Evolutionary conservation across 2,329 filamentous ascomycete species (phyloP).

Genomic region (Phialophora tarda): DNA sequence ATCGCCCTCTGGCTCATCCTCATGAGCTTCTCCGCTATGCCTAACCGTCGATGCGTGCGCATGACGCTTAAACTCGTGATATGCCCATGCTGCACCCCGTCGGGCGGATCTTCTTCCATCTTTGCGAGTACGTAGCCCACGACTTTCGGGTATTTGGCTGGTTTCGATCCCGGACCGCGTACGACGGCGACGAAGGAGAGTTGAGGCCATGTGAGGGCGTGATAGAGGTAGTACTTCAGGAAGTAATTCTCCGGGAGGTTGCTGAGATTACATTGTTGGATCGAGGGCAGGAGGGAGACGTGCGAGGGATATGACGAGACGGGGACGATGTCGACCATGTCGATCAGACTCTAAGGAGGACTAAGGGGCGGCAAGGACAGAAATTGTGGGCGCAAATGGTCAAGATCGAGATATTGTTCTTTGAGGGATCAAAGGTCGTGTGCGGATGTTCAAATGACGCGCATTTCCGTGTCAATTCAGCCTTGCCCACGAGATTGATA

Average conservation of each 20-base stretch:
- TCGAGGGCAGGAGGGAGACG: constrained; percentile 82
- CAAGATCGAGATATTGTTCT: not conserved
- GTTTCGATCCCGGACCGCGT: constrained; percentile 71
- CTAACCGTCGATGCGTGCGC: constrained; percentile 88
- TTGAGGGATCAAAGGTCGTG: not conserved
- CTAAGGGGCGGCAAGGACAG: constrained; percentile 7
- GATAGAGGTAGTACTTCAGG: constrained; percentile 99
- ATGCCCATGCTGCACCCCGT: constrained; percentile 91
- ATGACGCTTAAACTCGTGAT: constrained; percentile 96
- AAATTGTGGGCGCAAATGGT: constrained; percentile 3
- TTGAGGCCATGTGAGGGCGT: constrained; percentile 97
- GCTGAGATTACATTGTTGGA: constrained; percentile 98
- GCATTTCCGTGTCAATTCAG: not conserved
- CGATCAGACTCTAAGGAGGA: not conserved
- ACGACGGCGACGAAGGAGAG: constrained; percentile 96
- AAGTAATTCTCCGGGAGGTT: constrained; percentile 99
- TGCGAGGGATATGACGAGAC: constrained; percentile 59
- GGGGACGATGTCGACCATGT: constrained; percentile 57
- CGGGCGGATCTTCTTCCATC: constrained; percentile 97
- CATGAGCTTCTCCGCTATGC: constrained; percentile 97
- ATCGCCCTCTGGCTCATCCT: constrained; percentile 93
- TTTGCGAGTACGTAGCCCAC: constrained; percentile 99
- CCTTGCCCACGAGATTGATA: not conserved
- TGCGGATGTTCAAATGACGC: constrained; percentile 20
- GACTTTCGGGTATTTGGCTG: constrained; percentile 92